Evolutionary conservation across 306 rosid species (phyloP), one percentile per base, ranked within the genome.

Genomic region (Dalbergia cochinchinensis): DNA sequence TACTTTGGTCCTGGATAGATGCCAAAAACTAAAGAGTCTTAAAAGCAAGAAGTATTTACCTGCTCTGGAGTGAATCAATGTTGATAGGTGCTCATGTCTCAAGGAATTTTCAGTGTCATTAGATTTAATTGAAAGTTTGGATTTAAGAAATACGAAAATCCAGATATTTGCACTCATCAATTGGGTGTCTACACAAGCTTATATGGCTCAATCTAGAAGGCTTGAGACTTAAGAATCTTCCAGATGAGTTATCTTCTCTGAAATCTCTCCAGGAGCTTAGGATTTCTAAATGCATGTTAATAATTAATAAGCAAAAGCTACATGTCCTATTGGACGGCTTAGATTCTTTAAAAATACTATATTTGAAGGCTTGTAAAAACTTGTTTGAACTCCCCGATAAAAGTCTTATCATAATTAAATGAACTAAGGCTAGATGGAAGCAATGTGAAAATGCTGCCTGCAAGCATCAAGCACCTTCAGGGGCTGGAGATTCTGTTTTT

Each of bases 161-260:
- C 16, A 65, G 39, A 59, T 12, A 64, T 59, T n/a, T 77, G 69
- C 16, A 72, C 75, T 5, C 51, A 11, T 77, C 86, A 54, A 71
- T 71, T 5, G 71, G 79, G 20, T 35, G 6, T 34, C 13, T 71
- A 18, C 7, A 3, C 2, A 47, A 7, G 3, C 82, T 83, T 31
- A 0, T 0, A 7, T 11, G 16, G 41, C 47, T 80, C 26, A 39
- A 42, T 26, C 61, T 80, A 1, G 79, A 64, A 5, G 68, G 37
- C 39, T 71, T 62, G 31, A 50, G 16, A 35, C 48, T 79, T 2
- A 4, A 19, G 42, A 20, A 20, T 22, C 47, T 71, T 50, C 73
- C 71, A 0, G 5, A 15, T 20, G 78, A 62, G 12, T 63, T 79
- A 58, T 71, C 83, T 48, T 14, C 5, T 5, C 5, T 78, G 61